Evolutionary conservation across 257 asterid species (phyloP).

Genomic region (Nicotiana tabacum): DNA sequence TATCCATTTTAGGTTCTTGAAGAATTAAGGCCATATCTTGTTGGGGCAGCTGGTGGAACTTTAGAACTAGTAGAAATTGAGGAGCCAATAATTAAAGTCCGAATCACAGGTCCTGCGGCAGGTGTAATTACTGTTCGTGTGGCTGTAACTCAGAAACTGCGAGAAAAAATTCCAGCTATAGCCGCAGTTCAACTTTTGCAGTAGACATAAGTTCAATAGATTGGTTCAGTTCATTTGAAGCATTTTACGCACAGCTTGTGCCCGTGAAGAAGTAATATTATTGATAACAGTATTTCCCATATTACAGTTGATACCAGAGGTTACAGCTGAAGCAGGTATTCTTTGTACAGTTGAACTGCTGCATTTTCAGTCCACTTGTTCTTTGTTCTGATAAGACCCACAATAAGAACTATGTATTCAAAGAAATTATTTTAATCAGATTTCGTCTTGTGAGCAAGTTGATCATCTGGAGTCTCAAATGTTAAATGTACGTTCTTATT

Average conservation of each 20-base stretch:
- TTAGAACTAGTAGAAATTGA: conserved; percentile 73
- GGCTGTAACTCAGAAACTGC: conserved; percentile 86
- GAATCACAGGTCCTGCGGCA: conserved; percentile 86
- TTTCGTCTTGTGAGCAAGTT: too few relatives aligned
- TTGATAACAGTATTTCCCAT: too few relatives aligned
- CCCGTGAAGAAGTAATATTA: background rate
- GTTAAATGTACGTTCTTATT: too few relatives aligned
- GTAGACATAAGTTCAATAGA: conserved; percentile 1
- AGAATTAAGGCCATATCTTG: conserved; percentile 84
- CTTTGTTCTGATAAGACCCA: too few relatives aligned
- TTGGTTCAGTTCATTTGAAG: background rate
- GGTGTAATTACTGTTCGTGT: conserved; percentile 94
- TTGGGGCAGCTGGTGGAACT: conserved; percentile 92
- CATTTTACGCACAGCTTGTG: background rate
- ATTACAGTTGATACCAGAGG: too few relatives aligned
- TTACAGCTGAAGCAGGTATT: too few relatives aligned
- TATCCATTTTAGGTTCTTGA: conserved; percentile 57
- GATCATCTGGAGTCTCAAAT: too few relatives aligned
- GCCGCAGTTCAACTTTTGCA: conserved; percentile 88
- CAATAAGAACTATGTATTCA: too few relatives aligned
- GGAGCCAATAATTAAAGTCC: conserved; percentile 82
- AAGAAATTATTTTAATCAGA: too few relatives aligned
- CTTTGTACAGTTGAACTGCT: too few relatives aligned
- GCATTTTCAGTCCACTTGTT: too few relatives aligned
- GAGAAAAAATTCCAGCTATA: conserved; percentile 84